A percentile compares a stretch with the other conserved stretches of the same genome.
Evolutionary conservation across 2,329 filamentous ascomycete species (phyloP).

Genomic region (Paecilomyces fulvus): DNA sequence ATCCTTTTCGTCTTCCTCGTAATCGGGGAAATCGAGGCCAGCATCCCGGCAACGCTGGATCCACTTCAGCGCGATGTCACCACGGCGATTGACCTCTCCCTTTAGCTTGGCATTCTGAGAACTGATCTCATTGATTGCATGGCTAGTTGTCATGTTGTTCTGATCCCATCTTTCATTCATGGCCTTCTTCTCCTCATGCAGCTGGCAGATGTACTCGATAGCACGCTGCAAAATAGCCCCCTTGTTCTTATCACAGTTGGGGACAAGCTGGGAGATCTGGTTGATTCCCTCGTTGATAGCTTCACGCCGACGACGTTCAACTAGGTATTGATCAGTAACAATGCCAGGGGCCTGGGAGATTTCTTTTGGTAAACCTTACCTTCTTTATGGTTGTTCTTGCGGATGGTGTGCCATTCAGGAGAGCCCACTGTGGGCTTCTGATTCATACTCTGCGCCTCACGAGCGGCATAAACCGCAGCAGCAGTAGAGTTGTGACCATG

Average conservation of each 20-base stretch:
- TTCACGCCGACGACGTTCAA: constrained; percentile 90
- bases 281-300: constrained; percentile 99
- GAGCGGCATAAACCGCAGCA: constrained; percentile 47
- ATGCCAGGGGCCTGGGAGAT: not conserved
- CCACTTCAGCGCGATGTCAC: constrained; percentile 55
- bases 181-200: constrained; percentile 45
- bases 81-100: constrained; percentile 75
- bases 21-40: constrained; percentile 42
- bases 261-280: constrained; percentile 94
- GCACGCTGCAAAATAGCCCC: constrained; percentile 90
- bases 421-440: constrained; percentile 86
- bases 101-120: constrained; percentile 93
- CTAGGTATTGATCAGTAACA: constrained; percentile 40
- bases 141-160: constrained; percentile 36
- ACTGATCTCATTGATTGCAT: constrained; percentile 71
- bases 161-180: constrained; percentile 35
- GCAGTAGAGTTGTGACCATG: constrained; percentile 48
- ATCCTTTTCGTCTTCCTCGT: constrained; percentile 33
- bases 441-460: constrained; percentile 43
- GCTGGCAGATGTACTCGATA: constrained; percentile 85
- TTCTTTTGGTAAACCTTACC: constrained; percentile 49
- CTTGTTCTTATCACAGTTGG: constrained; percentile 98
- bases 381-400: constrained; percentile 98
- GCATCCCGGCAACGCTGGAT: constrained; percentile 39
- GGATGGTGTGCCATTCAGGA: constrained; percentile 94